These are phyloP conservation scores for Starmera dryadoides DNA, from an alignment of 805 yeast species.

Conservation along the genomic window DNA sequence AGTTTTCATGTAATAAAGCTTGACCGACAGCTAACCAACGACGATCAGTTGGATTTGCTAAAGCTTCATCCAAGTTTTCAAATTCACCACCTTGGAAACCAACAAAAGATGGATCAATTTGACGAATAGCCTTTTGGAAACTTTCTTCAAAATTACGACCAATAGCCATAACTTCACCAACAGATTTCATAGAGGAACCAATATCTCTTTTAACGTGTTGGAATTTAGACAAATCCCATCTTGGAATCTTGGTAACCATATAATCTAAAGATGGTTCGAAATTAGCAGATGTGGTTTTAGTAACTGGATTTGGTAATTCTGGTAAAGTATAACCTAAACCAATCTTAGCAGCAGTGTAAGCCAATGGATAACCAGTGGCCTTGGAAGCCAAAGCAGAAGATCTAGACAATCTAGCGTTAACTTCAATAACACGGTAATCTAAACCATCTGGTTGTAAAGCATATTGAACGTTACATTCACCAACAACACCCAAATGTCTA, in stretches of 20 bases:
- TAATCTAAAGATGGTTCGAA: slow-evolving; percentile 97
- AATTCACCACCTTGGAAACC: slow-evolving; percentile 88
- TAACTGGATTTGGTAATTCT: slow-evolving; percentile 92
- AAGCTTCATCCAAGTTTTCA: slow-evolving; percentile 69
- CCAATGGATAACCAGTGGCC: slow-evolving; percentile 98
- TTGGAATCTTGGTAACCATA: slow-evolving; percentile 94
- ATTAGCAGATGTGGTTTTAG: slow-evolving; percentile 92
- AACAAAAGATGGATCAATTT: slow-evolving; percentile 82
- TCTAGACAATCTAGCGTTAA: slow-evolving; percentile 93
- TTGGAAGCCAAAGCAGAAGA: slow-evolving; percentile 97
- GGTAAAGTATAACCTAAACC: slow-evolving; percentile 93
- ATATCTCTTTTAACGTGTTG: slow-evolving; percentile 90
- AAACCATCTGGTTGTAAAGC: slow-evolving; percentile 93
- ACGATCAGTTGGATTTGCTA: slow-evolving; percentile 88
- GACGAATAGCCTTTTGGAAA: slow-evolving; percentile 95
- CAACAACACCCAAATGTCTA: slow-evolving; percentile 97
- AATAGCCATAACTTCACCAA: slow-evolving; percentile 98
- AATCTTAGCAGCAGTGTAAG: slow-evolving; percentile 97
- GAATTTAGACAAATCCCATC: slow-evolving; percentile 96
- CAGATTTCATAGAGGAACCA: slow-evolving; percentile 97
- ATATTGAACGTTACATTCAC: slow-evolving; percentile 98
- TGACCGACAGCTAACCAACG: slow-evolving; percentile 98
- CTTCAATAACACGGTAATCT: slow-evolving; percentile 95
- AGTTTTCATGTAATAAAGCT: slow-evolving; percentile 86
- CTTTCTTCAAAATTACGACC: slow-evolving; percentile 98